Evolutionary conservation across 2,329 filamentous ascomycete genomes (phyloP), one percentile per base, ranked within the genome.

Genomic region (Grosmannia penicillata): DNA sequence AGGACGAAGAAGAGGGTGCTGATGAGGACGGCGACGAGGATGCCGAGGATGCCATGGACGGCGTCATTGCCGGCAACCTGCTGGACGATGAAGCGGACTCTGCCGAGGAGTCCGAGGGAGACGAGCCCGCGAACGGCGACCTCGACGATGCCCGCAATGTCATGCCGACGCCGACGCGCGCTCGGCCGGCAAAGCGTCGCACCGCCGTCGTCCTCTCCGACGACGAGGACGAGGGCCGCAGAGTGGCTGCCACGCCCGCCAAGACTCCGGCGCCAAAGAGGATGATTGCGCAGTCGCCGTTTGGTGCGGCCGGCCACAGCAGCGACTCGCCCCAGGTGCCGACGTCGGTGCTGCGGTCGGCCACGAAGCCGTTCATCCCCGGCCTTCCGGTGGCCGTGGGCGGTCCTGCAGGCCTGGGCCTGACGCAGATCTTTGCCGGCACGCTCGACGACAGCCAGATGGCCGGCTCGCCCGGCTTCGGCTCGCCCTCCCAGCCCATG

Each of bases 391-490:
- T 78, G 4, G 57, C 66, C 7, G 50, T 51, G 8, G 59, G 59
- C 18, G 70, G 66, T 0, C 66, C 73, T 18, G 75, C 73, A 26
- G 75, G 75, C 3, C 60, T 93, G 30, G 82, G 84, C 9, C 66
- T 94, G 32, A 93, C 85, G 0, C 87, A 94, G 50, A 89, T 91
- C 45, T 95, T 94, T 53, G 82, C 82, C 6, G 84, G 84, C 11
- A 94, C 86, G 1, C 81, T 95, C 3, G 85, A 82, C 34, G 75
- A 64, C 54, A 74, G 67, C 47, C 68, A 74, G 48, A 49, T 47
- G 39, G 49, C 48, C 15, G 49, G 51, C 13, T 29, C 36, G 11
- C 26, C 32, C 8, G 39, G 32, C 1, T 22, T 38, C 18, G 49
- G 48, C 24, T 55, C 68, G 15, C 67, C 66, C 7, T 57, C 63